These are phyloP conservation scores for Salix koriyanagi DNA, from an alignment of 345 rosid species.

Conservation along the genomic window DNA sequence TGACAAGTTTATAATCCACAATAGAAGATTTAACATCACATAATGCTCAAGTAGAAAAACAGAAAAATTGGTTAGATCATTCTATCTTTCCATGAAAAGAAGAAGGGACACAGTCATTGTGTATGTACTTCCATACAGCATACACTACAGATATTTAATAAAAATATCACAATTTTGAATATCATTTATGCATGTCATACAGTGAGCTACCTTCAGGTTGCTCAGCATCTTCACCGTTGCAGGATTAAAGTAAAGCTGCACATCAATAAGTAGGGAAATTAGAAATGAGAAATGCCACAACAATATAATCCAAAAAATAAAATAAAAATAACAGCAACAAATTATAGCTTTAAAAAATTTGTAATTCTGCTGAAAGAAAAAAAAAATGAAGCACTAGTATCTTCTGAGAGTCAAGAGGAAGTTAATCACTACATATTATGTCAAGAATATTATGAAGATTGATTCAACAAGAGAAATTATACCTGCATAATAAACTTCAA, in stretches of 20 bases:
- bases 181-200: neutral
- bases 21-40: neutral
- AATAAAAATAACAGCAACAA: neutral
- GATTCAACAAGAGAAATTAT: slow-evolving; percentile 4
- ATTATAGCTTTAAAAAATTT: neutral
- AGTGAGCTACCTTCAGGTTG: slow-evolving; percentile 67
- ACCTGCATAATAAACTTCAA: slow-evolving; percentile 98
- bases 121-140: neutral
- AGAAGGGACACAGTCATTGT: neutral
- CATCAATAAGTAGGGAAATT: slow-evolving; percentile 19
- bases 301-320: neutral
- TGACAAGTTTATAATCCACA: slow-evolving; percentile 22
- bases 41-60: neutral
- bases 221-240: slow-evolving; percentile 99
- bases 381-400: neutral
- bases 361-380: neutral
- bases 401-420: neutral
- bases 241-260: slow-evolving; percentile 95
- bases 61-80: neutral
- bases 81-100: neutral
- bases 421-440: neutral
- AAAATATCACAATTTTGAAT: neutral
- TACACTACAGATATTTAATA: neutral
- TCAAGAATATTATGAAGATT: neutral
- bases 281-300: neutral